Percentiles rank a stretch among this genome's conserved stretches.
Conservation (phyloP, 768 basidiomycete species). For the Agrocybe praecox region DNA sequence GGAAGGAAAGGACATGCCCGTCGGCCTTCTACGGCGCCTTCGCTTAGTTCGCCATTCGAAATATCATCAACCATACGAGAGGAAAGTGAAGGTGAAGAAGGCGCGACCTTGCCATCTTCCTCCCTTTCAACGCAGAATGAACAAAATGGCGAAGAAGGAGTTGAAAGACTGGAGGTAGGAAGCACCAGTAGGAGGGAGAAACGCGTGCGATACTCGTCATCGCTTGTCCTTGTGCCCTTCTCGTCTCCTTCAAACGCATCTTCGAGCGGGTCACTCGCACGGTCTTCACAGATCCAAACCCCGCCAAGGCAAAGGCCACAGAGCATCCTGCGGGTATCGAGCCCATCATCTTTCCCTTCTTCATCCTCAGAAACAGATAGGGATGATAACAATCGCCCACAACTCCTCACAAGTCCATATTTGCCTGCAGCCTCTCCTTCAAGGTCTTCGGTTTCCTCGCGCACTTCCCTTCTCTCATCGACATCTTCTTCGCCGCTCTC, state of each 20-base stretch:
- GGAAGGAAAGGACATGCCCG: too few relatives aligned
- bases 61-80: too few relatives aligned
- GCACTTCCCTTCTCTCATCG: conserved; percentile 1
- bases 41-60: too few relatives aligned
- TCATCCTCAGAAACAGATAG: not conserved
- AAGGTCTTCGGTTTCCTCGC: not conserved
- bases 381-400: not conserved
- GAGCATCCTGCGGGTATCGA: not conserved
- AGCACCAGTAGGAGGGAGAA: not conserved
- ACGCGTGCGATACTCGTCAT: not conserved
- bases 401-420: not conserved
- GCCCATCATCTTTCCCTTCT: conserved; percentile 5
- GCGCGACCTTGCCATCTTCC: too few relatives aligned
- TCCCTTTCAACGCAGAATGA: too few relatives aligned
- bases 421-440: not conserved
- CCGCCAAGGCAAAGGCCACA: not conserved
- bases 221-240: not conserved
- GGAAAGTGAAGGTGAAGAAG: too few relatives aligned
- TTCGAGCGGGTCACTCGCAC: not conserved
- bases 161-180: not conserved
- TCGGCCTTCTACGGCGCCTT: too few relatives aligned
- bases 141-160: too few relatives aligned
- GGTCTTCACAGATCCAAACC: not conserved
- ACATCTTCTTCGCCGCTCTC: not conserved
- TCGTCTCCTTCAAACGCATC: not conserved